These are phyloP conservation scores for Cladophialophora carrionii DNA, from an alignment of 2,329 filamentous ascomycete genomes.

Conservation along the genomic window DNA sequence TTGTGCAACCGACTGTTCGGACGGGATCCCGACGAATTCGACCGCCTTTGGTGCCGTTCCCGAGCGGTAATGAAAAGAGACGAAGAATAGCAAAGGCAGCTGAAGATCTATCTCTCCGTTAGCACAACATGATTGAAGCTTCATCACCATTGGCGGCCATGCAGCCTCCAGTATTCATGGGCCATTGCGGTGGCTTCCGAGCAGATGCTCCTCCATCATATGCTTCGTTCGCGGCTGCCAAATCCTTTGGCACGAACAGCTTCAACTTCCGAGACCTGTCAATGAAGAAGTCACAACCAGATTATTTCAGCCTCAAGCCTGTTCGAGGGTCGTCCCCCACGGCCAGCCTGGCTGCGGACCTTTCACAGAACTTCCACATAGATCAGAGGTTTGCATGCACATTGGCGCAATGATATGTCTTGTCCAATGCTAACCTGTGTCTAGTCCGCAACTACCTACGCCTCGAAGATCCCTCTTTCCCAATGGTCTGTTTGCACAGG, in stretches of 20 bases:
- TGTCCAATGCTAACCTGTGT: constrained; percentile 40
- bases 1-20: constrained; percentile 25
- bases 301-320: constrained; percentile 82
- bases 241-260: constrained; percentile 63
- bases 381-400: constrained; percentile 74
- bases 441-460: constrained; percentile 78
- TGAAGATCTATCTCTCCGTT: background rate
- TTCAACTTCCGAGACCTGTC: constrained; percentile 77
- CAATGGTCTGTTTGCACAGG: constrained; percentile 65
- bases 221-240: constrained; percentile 56
- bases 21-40: constrained; percentile 16
- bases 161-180: constrained; percentile 69
- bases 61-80: constrained; percentile 13
- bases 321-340: constrained; percentile 86
- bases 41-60: constrained; percentile 6
- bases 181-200: constrained; percentile 59
- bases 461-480: constrained; percentile 85
- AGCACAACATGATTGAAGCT: constrained; percentile 69
- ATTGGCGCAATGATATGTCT: constrained; percentile 34
- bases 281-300: constrained; percentile 68
- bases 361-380: constrained; percentile 96
- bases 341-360: constrained; percentile 84
- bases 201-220: constrained; percentile 59
- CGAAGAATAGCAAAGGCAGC: constrained; percentile 15
- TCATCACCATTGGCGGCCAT: constrained; percentile 93